Base-by-base conservation (phyloP, 2,329 filamentous ascomycete genomes). In the Coleophoma crateriformis region DNA sequence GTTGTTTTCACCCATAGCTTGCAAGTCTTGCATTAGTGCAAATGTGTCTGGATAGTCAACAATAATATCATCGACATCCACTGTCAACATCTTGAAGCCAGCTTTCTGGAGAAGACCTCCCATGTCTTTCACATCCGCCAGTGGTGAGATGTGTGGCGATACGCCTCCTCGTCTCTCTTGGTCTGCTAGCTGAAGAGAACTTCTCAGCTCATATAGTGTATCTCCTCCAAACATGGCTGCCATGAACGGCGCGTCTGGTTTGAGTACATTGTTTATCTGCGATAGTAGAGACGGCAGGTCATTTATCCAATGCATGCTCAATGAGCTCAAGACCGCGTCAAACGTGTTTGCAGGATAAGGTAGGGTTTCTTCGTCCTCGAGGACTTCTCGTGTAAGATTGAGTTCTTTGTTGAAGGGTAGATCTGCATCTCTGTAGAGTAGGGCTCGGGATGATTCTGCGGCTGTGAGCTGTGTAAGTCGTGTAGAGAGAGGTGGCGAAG, bases 181-280 rank as follows among this genome's bases (percentile, higher is more conserved):
- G 67, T 96, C 91, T 3, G 94, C 92, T 3, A 99, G 78, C 69
- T 99, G 94, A 13, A 99, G 75, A 33, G 90, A 94, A 0, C 92
- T 95, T 33, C 94, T 88, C 48, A 99, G 78, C 73, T 99, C 94
- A 65, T 86, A 99, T 1, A 99, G 77, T 7, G 88, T 92, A 67
- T 99, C 94, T 0, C 94, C 94, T 49, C 94, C 94, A 53, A 96
- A 85, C 91, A 99, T 99, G 57, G 92, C 92, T 13, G 88, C 92
- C 43, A 99, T 84, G 64, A 99, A 96, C 1, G 95, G 90, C 50
- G 81, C 79, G 67, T 99, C 94, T 0, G 92, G 90, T 68, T 95
- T 95, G 22, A 99, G 78, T 33, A 95, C 74, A 56, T 81, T 79
- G 73, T 96, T 95, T 64, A 96, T 86, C 64, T 95, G 89, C 1